phyloP scores from a whole-genome alignment of 306 rosid species.

The Pterocarpus santalinus region DNA sequence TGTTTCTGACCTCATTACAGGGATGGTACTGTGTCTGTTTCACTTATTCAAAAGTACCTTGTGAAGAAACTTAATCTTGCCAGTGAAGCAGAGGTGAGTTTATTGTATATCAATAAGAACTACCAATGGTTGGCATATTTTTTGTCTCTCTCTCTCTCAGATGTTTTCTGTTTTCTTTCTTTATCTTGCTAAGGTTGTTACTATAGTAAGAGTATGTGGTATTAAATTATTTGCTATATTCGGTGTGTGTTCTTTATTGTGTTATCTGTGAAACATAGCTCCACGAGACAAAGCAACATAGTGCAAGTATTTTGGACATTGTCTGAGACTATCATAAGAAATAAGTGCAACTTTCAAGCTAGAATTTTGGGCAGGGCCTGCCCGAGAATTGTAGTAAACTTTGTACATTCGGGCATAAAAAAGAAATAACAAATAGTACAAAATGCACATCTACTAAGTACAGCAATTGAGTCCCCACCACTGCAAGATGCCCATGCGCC shows the following conservation, averaged over 20 bases:
- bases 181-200: slow-evolving; percentile 4
- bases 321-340: slow-evolving; percentile 7
- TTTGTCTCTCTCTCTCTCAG: background rate
- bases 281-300: slow-evolving; percentile 16
- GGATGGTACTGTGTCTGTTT: slow-evolving; percentile 89
- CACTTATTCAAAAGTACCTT: slow-evolving; percentile 48
- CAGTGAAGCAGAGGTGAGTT: slow-evolving; percentile 84
- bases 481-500: background rate
- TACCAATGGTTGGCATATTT: slow-evolving; percentile 2
- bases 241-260: slow-evolving; percentile 17
- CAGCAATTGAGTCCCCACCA: background rate
- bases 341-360: slow-evolving; percentile 2
- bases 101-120: background rate
- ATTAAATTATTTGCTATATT: background rate
- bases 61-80: slow-evolving; percentile 85
- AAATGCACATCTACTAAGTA: background rate
- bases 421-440: slow-evolving; percentile 21
- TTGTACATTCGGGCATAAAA: background rate
- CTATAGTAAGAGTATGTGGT: background rate
- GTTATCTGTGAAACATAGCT: slow-evolving; percentile 6
- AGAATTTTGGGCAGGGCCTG: background rate
- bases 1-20: slow-evolving; percentile 56
- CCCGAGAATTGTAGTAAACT: background rate
- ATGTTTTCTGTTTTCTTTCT: background rate
- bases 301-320: slow-evolving; percentile 25